Evolutionary conservation across 2,329 filamentous ascomycete species (phyloP).

Genomic region (Pestalotiopsis sp.): DNA sequence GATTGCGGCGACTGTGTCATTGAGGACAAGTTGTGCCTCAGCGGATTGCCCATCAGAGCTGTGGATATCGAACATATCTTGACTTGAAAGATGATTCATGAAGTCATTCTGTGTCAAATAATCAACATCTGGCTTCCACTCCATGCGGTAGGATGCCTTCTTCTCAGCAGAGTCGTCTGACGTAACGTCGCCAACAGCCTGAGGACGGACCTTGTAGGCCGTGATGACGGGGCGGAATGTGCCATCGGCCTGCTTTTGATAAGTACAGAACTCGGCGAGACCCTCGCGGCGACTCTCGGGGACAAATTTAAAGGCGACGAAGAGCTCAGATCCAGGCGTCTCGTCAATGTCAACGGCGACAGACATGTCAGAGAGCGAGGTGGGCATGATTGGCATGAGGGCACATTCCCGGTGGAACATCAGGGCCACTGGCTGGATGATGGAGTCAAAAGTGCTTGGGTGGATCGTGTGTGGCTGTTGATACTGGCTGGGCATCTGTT

Average conservation of each 20-base stretch:
- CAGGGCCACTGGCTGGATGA: slow-evolving; percentile 8
- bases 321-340: slow-evolving; percentile 16
- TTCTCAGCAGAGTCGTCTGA: slow-evolving; percentile 2
- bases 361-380: slow-evolving; percentile 14
- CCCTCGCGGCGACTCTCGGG: slow-evolving; percentile 9
- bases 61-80: slow-evolving; percentile 1
- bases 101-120: slow-evolving; percentile 9
- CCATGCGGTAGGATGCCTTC: slow-evolving; percentile 17
- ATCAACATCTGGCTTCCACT: slow-evolving; percentile 17
- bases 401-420: slow-evolving; percentile 14
- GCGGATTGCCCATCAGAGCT: not conserved
- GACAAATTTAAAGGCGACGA: slow-evolving; percentile 14
- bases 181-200: not conserved
- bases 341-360: slow-evolving; percentile 11
- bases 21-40: slow-evolving; percentile 10
- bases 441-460: slow-evolving; percentile 14
- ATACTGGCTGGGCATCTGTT: slow-evolving; percentile 13
- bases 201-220: slow-evolving; percentile 11
- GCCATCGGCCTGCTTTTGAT: slow-evolving; percentile 12
- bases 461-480: slow-evolving; percentile 15
- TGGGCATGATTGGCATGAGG: slow-evolving; percentile 17
- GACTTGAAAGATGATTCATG: not conserved
- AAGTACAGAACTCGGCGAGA: slow-evolving; percentile 13
- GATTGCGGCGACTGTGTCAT: slow-evolving; percentile 15
- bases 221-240: slow-evolving; percentile 10